A percentile compares a stretch with the other conserved stretches of the same genome.
Evolutionary conservation across 441 rosid species (phyloP).

Genomic region (Gossypium gossypioides): DNA sequence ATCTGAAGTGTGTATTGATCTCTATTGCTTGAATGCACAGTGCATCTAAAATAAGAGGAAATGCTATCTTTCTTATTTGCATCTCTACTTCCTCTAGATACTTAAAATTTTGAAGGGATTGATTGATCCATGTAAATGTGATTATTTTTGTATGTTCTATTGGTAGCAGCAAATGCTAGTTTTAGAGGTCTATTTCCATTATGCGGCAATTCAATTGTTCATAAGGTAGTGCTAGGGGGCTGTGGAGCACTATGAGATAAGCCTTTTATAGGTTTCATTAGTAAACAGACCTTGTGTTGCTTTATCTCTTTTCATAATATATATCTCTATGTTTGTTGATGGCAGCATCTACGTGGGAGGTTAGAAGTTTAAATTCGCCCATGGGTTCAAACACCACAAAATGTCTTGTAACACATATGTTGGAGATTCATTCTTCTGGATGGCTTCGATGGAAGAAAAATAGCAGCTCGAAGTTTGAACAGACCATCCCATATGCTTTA

Average conservation of each 20-base stretch:
- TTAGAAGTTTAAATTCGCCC: conserved; percentile 55
- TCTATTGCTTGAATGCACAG: background rate
- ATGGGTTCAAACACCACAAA: conserved; percentile 52
- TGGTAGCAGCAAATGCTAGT: background rate
- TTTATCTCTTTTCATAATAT: conserved; percentile 5
- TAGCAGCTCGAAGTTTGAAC: conserved; percentile 72
- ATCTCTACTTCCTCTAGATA: background rate
- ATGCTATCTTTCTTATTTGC: conserved; percentile 1
- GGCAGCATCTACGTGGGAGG: conserved; percentile 97
- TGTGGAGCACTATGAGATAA: background rate
- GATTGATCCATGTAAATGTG: conserved; percentile 1
- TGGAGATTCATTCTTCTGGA: conserved; percentile 70
- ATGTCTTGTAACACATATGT: conserved; percentile 76
- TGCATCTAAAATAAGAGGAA: conserved; percentile 1
- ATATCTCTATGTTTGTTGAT: conserved; percentile 17
- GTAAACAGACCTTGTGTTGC: background rate
- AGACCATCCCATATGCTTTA: conserved; percentile 70
- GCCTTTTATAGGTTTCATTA: conserved; percentile 1
- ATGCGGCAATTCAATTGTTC: background rate
- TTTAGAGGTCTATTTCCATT: background rate
- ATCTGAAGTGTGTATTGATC: conserved; percentile 11
- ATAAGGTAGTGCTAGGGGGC: background rate
- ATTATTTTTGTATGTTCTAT: background rate
- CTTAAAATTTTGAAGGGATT: background rate
- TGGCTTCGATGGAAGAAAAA: conserved; percentile 81